Conservation (phyloP, 371 early-diverging fungal genomes). For the Rhizomucor pusillus region DNA sequence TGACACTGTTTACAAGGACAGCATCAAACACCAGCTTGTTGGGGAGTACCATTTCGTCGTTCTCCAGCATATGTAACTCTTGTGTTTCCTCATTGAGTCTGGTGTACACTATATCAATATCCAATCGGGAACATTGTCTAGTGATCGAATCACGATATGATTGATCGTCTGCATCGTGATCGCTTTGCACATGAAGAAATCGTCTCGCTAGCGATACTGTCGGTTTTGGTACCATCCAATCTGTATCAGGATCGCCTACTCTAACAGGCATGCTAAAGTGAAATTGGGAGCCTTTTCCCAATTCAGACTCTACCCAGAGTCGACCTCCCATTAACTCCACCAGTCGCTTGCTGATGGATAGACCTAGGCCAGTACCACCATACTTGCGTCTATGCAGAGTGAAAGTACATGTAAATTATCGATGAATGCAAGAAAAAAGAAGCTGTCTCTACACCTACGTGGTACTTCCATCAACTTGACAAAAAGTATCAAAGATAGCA, state of each 20-base stretch:
- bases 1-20: slow-evolving; percentile 4
- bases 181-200: slow-evolving; percentile 35
- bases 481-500: slow-evolving; percentile 74
- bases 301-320: slow-evolving; percentile 68
- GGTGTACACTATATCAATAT: slow-evolving; percentile 2
- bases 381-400: slow-evolving; percentile 16
- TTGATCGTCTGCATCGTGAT: slow-evolving; percentile 37
- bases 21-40: slow-evolving; percentile 9
- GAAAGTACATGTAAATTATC: neutral
- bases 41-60: neutral
- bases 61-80: neutral
- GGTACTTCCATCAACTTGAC: slow-evolving; percentile 75
- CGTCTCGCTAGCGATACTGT: slow-evolving; percentile 47
- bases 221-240: slow-evolving; percentile 41
- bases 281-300: slow-evolving; percentile 68
- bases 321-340: slow-evolving; percentile 61
- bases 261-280: slow-evolving; percentile 63
- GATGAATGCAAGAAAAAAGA: too few relatives aligned
- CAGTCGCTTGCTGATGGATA: slow-evolving; percentile 55
- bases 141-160: slow-evolving; percentile 43
- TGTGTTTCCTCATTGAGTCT: neutral
- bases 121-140: slow-evolving; percentile 24
- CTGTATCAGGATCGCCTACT: slow-evolving; percentile 34
- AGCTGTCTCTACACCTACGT: slow-evolving; percentile 33
- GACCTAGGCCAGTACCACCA: slow-evolving; percentile 50